Conservation (phyloP, 2,329 filamentous ascomycete genomes). For the Botrytis hyacinthi region DNA sequence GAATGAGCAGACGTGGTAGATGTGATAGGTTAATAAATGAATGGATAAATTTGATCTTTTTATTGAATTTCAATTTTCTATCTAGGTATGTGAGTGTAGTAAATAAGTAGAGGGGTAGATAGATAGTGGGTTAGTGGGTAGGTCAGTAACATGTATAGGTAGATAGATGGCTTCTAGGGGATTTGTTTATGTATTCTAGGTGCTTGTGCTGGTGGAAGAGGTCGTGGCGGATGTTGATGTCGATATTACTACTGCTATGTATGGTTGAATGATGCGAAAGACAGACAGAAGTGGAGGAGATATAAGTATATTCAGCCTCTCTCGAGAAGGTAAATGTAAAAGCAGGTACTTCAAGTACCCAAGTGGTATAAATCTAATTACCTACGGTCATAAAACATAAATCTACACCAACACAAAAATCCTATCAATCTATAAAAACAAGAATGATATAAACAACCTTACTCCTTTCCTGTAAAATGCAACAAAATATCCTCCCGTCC, state of each 20-base stretch:
- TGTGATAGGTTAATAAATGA: no score
- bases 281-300: not conserved
- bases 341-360: not conserved
- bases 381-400: not conserved
- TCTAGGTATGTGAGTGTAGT: no score
- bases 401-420: not conserved
- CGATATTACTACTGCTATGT: not conserved
- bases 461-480: not conserved
- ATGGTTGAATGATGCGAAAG: not conserved
- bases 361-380: slow-evolving; percentile 4
- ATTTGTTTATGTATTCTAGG: no score
- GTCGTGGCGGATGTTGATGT: not conserved
- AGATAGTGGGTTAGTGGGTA: no score
- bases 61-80: no score
- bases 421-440: not conserved
- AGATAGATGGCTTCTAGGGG: no score
- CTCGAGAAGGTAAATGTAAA: slow-evolving; percentile 7
- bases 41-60: no score
- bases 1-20: no score
- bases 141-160: no score
- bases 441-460: not conserved
- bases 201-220: not conserved
- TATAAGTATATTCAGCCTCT: slow-evolving; percentile 11
- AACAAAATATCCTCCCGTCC: not conserved
- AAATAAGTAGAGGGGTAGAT: no score